These are phyloP conservation scores for Pterocarpus macrocarpus DNA, from an alignment of 306 rosid species.

Conservation along the genomic window DNA sequence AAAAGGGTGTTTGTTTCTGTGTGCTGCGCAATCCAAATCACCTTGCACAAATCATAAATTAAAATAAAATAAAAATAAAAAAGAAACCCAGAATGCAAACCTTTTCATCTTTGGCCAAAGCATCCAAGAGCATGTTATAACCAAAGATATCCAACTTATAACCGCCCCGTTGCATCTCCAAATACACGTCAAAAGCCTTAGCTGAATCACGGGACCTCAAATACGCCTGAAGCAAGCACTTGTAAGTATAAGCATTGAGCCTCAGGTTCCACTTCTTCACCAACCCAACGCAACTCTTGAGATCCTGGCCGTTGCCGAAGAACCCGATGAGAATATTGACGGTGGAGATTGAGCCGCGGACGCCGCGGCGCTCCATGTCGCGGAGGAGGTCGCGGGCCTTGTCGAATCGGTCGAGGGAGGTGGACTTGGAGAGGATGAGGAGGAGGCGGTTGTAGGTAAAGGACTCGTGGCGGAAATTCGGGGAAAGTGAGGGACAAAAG, in stretches of 20 bases:
- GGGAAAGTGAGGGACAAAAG: constrained; percentile 73
- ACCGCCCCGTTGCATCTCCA: constrained; percentile 66
- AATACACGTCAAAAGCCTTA: constrained; percentile 65
- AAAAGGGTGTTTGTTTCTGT: not conserved
- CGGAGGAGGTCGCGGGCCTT: constrained; percentile 61
- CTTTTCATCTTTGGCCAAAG: constrained; percentile 78
- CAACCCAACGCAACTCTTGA: constrained; percentile 63
- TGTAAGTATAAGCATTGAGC: constrained; percentile 79
- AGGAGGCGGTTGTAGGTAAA: constrained; percentile 82
- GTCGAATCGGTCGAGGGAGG: constrained; percentile 63
- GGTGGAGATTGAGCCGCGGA: constrained; percentile 81
- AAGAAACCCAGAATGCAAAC: constrained; percentile 44
- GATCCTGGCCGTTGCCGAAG: constrained; percentile 62
- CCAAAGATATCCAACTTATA: constrained; percentile 74
- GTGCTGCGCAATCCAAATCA: not conserved
- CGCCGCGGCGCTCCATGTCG: constrained; percentile 63
- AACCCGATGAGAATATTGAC: constrained; percentile 78
- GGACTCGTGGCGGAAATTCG: constrained; percentile 73
- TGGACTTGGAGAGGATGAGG: constrained; percentile 82
- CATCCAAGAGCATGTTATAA: constrained; percentile 87
- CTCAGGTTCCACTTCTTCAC: constrained; percentile 81
- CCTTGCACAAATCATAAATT: not conserved
- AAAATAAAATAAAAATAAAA: not conserved
- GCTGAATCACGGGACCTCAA: constrained; percentile 64
- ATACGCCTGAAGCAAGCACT: constrained; percentile 91